Conservation (phyloP, 345 rosid genomes). For the Sonneratia alba region DNA sequence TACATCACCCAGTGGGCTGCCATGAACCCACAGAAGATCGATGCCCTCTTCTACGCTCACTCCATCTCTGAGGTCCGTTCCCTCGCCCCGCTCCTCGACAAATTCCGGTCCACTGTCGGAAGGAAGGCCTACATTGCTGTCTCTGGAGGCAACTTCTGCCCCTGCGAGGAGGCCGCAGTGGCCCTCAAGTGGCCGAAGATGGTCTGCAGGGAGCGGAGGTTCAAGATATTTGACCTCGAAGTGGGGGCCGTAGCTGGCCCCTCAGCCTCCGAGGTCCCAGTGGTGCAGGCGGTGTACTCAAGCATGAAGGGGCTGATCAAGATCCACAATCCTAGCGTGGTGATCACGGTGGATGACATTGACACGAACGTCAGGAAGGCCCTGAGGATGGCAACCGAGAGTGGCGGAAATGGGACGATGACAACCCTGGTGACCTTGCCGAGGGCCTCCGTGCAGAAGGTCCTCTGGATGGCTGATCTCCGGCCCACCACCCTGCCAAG, state of each 20-base stretch:
- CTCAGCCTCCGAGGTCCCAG: constrained; percentile 83
- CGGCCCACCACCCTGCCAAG: constrained; percentile 90
- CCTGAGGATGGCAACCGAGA: constrained; percentile 74
- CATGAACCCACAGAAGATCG: constrained; percentile 88
- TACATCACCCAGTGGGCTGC: constrained; percentile 96
- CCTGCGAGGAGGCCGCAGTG: constrained; percentile 70
- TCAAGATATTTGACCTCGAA: constrained; percentile 79
- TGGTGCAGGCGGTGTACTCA: constrained; percentile 73
- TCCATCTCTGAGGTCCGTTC: constrained; percentile 63
- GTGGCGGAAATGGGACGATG: constrained; percentile 33
- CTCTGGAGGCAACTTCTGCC: constrained; percentile 76
- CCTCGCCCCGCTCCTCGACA: constrained; percentile 71
- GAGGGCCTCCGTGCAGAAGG: constrained; percentile 60
- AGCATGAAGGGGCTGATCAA: constrained; percentile 89
- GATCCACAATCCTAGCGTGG: constrained; percentile 82
- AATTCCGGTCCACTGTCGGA: constrained; percentile 74
- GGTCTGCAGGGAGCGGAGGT: constrained; percentile 75
- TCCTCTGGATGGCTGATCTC: constrained; percentile 97
- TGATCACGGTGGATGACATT: constrained; percentile 66
- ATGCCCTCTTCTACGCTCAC: constrained; percentile 88
- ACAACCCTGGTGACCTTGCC: constrained; percentile 52
- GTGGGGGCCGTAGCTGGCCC: constrained; percentile 50
- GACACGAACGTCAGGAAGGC: constrained; percentile 80
- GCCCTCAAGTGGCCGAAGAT: constrained; percentile 68
- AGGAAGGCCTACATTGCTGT: constrained; percentile 82